Conservation (phyloP, 495 filamentous ascomycete genomes). For the Penicillium alfredii region DNA sequence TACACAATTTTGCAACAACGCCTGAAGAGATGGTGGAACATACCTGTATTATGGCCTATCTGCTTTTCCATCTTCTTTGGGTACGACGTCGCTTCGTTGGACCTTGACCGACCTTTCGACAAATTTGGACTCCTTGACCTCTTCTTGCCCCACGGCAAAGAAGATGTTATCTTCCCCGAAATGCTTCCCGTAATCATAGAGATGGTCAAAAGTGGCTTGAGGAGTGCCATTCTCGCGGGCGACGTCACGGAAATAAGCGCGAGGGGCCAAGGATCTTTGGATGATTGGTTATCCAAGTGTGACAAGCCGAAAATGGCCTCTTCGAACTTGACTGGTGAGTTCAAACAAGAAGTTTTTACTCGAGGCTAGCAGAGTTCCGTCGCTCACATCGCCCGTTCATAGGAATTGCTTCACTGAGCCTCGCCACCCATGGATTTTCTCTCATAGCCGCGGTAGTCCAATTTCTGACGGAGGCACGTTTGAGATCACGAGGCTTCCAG, state of each 20-base stretch:
- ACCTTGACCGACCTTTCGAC: constrained; percentile 68
- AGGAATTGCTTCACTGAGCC: constrained; percentile 12
- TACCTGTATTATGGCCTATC: constrained; percentile 78
- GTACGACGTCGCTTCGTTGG: constrained; percentile 65
- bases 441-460: constrained; percentile 68
- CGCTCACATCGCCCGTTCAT: too few relatives aligned
- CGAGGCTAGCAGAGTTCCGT: too few relatives aligned
- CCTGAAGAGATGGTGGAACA: constrained; percentile 83
- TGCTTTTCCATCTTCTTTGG: constrained; percentile 89
- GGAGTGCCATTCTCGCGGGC: constrained; percentile 34
- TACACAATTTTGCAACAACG: constrained; percentile 77
- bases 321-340: constrained; percentile 16
- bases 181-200: constrained; percentile 73
- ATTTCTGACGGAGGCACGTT: constrained; percentile 72
- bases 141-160: constrained; percentile 50
- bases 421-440: constrained; percentile 14
- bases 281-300: constrained; percentile 7
- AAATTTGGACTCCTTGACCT: constrained; percentile 64
- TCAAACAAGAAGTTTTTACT: background rate
- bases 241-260: constrained; percentile 1
- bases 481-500: constrained; percentile 64
- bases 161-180: constrained; percentile 67
- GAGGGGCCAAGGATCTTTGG: background rate
- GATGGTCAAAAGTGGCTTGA: constrained; percentile 81
- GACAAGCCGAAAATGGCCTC: constrained; percentile 17